These are phyloP conservation scores for Pseudocercospora macadamiae DNA, from an alignment of 2,329 filamentous ascomycete species.

Conservation along the genomic window DNA sequence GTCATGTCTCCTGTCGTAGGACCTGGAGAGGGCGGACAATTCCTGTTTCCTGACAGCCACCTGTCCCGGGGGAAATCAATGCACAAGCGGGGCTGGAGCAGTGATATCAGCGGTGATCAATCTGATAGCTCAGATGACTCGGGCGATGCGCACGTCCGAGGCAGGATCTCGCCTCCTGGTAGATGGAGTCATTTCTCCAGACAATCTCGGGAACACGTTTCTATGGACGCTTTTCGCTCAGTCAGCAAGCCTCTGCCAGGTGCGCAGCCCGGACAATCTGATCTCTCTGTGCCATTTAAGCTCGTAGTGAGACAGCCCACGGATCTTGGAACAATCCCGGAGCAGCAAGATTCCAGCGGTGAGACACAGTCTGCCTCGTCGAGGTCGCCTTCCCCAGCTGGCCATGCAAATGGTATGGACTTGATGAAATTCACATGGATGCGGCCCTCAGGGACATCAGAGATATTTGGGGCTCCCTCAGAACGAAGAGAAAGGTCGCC, in stretches of 20 bases:
- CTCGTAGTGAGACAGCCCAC: slow-evolving; percentile 25
- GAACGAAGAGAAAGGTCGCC: slow-evolving; percentile 24
- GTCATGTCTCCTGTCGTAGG: slow-evolving; percentile 30
- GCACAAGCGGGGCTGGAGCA: slow-evolving; percentile 37
- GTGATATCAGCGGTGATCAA: slow-evolving; percentile 40
- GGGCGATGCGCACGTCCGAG: slow-evolving; percentile 17
- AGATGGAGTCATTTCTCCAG: slow-evolving; percentile 23
- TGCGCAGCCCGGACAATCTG: slow-evolving; percentile 2
- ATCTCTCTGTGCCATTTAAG: slow-evolving; percentile 19
- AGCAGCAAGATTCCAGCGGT: slow-evolving; percentile 26
- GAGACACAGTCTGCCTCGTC: slow-evolving; percentile 26
- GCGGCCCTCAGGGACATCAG: slow-evolving; percentile 20
- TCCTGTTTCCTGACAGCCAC: slow-evolving; percentile 28
- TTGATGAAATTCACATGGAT: slow-evolving; percentile 24
- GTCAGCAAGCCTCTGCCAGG: neutral
- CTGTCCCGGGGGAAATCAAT: slow-evolving; percentile 25
- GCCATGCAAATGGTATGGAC: slow-evolving; percentile 12
- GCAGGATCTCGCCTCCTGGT: slow-evolving; percentile 16
- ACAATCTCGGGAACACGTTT: slow-evolving; percentile 9
- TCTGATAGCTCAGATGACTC: slow-evolving; percentile 38
- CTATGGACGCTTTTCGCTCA: slow-evolving; percentile 10
- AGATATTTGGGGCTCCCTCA: slow-evolving; percentile 22
- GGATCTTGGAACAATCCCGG: slow-evolving; percentile 21
- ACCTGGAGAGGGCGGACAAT: slow-evolving; percentile 24
- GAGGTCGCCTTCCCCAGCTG: slow-evolving; percentile 26